Conservation (phyloP, 78 protist species). For the Cavenderia fasciculata region DNA sequence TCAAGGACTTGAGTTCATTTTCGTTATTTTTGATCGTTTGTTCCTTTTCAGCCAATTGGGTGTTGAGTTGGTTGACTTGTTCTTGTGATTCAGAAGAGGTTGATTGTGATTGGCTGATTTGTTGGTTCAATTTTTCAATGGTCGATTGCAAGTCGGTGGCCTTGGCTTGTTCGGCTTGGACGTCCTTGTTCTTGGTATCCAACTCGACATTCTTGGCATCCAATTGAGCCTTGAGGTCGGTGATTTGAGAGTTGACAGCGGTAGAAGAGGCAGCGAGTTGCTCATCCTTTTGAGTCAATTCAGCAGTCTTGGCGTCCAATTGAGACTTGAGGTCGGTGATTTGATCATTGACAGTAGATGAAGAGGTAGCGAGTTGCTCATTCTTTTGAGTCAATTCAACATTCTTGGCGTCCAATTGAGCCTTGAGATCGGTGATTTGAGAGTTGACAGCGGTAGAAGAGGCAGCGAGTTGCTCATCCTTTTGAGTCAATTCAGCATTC, state of each 20-base stretch:
- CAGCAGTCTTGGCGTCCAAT: neutral
- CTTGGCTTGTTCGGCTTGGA: no score
- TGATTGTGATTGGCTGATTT: no score
- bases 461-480: neutral
- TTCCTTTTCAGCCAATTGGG: no score
- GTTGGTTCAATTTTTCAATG: no score
- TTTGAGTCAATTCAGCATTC: neutral
- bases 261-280: neutral
- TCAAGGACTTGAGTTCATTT: neutral
- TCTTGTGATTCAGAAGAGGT: no score
- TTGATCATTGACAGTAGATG: slow-evolving; percentile 3
- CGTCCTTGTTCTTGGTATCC: no score
- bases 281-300: neutral
- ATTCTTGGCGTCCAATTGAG: neutral
- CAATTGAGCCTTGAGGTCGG: slow-evolving; percentile 1
- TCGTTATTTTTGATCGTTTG: neutral
- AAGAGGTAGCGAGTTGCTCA: no score
- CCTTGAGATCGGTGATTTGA: slow-evolving; percentile 5
- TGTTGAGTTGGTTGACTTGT: neutral
- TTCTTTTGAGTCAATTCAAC: neutral
- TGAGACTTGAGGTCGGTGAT: slow-evolving; percentile 7
- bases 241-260: neutral
- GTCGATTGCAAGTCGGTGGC: no score
- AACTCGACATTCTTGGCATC: neutral
- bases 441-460: neutral